Evolutionary conservation across 345 rosid genomes (phyloP), one percentile per base, ranked within the genome.

Genomic region (Arabidopsis suecica): DNA sequence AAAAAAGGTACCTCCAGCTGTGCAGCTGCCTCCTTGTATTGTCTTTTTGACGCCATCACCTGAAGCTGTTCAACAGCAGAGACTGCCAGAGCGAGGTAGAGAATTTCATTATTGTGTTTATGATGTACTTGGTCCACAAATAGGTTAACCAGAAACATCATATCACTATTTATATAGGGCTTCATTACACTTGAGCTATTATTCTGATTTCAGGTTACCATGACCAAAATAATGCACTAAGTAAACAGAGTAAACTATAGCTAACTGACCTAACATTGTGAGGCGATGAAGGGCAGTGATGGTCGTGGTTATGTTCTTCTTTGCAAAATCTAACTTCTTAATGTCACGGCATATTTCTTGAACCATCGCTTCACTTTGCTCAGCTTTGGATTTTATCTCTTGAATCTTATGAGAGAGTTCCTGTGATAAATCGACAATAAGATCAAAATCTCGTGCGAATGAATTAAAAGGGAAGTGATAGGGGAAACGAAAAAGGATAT

Each of bases 51-150:
- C 41, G 99, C 93, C 99, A 95, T 92, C 69, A 88, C 86, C 80
- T 95, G 99, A 79, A 95, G 98, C 77, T 95, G 99, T 84, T 95
- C 99, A 66, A 95, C 90, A 77, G 99, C 98, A 80, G 99, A 95
- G 58, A 95, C 99, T 95, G 88, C 69, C 70, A 82, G 59, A 63
- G 28, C 60, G 79, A 8, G 48, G 64, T 73, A 78, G 82, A 58
- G 14, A 57, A 60, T 60, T 48, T 75, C 71, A 49, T 14, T 32
- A 67, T 32, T 59, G 68, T 65, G 71, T 45, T 51, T 54, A 57
- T 28, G 60, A 30, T 56, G 49, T 48, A 54, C 23, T 53, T 34
- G n/a, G 49, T 61, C 57, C 45, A 25, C 9, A 0, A 63, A 56
- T 44, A 36, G 42, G 41, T 14, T 54, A 63, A 16, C 13, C 53